A percentile compares a stretch with the other conserved stretches of the same genome.
phyloP scores from a whole-genome alignment of 2,329 filamentous ascomycete species.

The Calonectria honghensis region DNA sequence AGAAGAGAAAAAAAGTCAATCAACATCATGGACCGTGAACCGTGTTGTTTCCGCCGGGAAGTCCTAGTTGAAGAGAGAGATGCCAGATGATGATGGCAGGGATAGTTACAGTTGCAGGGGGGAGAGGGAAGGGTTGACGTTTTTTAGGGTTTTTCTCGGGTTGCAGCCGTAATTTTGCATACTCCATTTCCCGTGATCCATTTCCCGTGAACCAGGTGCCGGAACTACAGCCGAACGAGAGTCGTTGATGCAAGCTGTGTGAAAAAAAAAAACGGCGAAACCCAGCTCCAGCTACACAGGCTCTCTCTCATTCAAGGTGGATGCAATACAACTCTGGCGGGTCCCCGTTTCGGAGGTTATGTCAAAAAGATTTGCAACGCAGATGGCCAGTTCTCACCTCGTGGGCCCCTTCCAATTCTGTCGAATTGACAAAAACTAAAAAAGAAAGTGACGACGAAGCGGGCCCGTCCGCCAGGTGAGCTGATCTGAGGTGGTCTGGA shows the following conservation, averaged over 20 bases:
- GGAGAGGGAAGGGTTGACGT: not conserved
- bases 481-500: constrained; percentile 14
- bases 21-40: not conserved
- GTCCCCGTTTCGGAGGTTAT: constrained; percentile 11
- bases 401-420: constrained; percentile 4
- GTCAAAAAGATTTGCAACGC: constrained; percentile 8
- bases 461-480: constrained; percentile 3
- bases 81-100: not conserved
- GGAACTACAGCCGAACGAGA: not conserved
- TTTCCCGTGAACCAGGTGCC: not conserved
- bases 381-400: constrained; percentile 8
- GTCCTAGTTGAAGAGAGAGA: not conserved
- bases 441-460: constrained; percentile 7
- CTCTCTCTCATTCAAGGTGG: not conserved
- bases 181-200: not conserved
- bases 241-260: not conserved
- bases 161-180: not conserved
- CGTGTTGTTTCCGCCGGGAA: constrained; percentile 3
- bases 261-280: not conserved
- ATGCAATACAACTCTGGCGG: constrained; percentile 15
- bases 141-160: constrained; percentile 1
- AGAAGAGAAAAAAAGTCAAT: not conserved
- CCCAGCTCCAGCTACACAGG: not conserved
- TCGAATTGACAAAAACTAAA: not conserved
- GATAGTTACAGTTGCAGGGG: not conserved